phyloP scores from a whole-genome alignment of 805 yeast genomes.

The Spathaspora arborariae region DNA sequence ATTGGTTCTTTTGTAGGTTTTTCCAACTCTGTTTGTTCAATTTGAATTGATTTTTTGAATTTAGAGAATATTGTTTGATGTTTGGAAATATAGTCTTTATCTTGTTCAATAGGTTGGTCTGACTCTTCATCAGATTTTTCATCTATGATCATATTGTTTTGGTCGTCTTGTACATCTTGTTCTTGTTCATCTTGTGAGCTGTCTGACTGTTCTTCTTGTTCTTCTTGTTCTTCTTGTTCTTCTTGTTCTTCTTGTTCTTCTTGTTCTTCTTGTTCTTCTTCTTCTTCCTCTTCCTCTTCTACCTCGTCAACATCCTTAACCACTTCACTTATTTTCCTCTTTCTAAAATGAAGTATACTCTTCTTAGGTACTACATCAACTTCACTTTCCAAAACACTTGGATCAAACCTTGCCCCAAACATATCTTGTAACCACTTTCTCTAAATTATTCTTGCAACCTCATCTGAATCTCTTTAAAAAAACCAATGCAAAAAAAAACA shows the following conservation, averaged over 20 bases:
- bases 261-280: slow-evolving; percentile 9
- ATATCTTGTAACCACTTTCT: slow-evolving; percentile 19
- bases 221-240: slow-evolving; percentile 2
- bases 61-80: slow-evolving; percentile 51
- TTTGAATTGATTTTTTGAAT: slow-evolving; percentile 32
- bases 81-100: slow-evolving; percentile 25
- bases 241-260: slow-evolving; percentile 5
- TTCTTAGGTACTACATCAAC: neutral
- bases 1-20: slow-evolving; percentile 15
- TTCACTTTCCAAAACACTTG: slow-evolving; percentile 19
- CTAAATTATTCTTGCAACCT: neutral
- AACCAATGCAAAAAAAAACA: too few species aligned
- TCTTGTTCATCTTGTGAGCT: slow-evolving; percentile 9
- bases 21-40: slow-evolving; percentile 12
- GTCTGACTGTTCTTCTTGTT: too few species aligned
- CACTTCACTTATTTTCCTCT: slow-evolving; percentile 5
- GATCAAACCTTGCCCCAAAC: slow-evolving; percentile 69
- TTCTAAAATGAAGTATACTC: slow-evolving; percentile 3
- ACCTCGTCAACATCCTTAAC: slow-evolving; percentile 4
- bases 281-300: slow-evolving; percentile 10
- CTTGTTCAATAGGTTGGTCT: slow-evolving; percentile 5
- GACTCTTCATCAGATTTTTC: neutral
- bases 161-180: slow-evolving; percentile 4
- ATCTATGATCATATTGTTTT: slow-evolving; percentile 8
- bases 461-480: neutral